Evolutionary conservation across 176 grass and related monocot genomes (phyloP), one percentile per base, ranked within the genome.

Genomic region (Paspalum notatum): DNA sequence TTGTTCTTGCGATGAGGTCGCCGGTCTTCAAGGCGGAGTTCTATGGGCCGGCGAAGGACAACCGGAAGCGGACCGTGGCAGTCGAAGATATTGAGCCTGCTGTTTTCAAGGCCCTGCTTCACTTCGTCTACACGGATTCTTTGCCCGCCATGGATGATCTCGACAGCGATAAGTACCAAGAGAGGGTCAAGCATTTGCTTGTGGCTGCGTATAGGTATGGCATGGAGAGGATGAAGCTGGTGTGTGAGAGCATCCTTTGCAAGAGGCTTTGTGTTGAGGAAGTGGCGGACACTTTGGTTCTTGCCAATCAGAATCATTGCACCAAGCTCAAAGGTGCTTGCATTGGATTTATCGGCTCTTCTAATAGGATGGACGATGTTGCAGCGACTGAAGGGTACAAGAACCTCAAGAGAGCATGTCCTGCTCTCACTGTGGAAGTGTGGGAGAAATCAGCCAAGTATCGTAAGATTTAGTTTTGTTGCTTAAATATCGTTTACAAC

Each of bases 161-260:
- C 0, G 62, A 9, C 7, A 7, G 5, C 6, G 15, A 43, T 1
- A 8, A 52, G 15, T 17, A n/a, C 18, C 8, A n/a, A n/a, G 0
- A 11, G 1, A n/a, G 0, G 40, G 65, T 67, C 12, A 12, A 9
- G 65, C 40, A 67, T 9, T 10, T 67, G 9, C 65, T 67, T n/a
- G 8, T 0, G 11, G 43, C 66, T 0, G 43, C 66, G 2, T 42
- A 69, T 20, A 8, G 11, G 20, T 44, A n/a, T 18, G 10, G 8
- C 8, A 18, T 67, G 38, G 65, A 15, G n/a, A 22, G 66, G 66
- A 42, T 69, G 66, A 69, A 69, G 66, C 66, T 69, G n/a, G 24
- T 69, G 11, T 69, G 66, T n/a, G 41, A 69, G 66, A 2, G 17
- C 18, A 5, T 43, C 8, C 37, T 66, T 6, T 20, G 16, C 63